phyloP scores from a whole-genome alignment of 306 rosid species.

The Luffa aegyptiaca region DNA sequence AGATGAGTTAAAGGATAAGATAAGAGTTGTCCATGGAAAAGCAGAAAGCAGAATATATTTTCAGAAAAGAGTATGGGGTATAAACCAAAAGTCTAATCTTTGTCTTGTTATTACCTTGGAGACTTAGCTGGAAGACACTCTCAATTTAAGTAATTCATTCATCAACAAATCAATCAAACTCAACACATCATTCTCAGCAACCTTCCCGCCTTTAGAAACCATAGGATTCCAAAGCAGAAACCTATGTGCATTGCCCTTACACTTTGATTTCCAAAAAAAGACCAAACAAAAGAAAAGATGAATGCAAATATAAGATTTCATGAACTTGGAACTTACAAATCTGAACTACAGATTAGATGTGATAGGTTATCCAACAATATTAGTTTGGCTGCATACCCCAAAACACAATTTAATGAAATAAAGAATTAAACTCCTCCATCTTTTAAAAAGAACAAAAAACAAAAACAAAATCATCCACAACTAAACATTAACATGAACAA shows the following conservation, averaged over 20 bases:
- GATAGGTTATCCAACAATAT: slow-evolving; percentile 30
- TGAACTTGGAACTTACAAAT: neutral
- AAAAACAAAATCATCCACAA: neutral
- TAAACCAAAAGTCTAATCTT: neutral
- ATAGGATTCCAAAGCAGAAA: slow-evolving; percentile 72
- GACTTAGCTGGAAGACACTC: no score
- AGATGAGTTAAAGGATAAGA: neutral
- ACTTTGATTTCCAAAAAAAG: no score
- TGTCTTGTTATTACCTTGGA: neutral
- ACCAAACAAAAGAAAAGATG: no score
- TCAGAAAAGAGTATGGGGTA: neutral
- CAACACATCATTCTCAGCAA: slow-evolving; percentile 60
- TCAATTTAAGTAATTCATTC: slow-evolving; percentile 70
- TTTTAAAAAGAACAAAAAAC: neutral
- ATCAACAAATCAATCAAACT: slow-evolving; percentile 64
- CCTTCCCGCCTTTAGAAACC: slow-evolving; percentile 60
- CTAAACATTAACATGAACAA: slow-evolving; percentile 2
- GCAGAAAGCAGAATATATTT: neutral
- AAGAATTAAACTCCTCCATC: slow-evolving; percentile 3
- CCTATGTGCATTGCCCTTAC: slow-evolving; percentile 23
- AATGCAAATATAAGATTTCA: neutral
- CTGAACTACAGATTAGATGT: slow-evolving; percentile 33
- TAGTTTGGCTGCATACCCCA: slow-evolving; percentile 35
- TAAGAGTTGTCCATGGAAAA: neutral
- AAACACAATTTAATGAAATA: neutral